Base-by-base conservation (phyloP, 225 moss, liverwort and hornwort species). In the Pseudoscleropodium purum region DNA sequence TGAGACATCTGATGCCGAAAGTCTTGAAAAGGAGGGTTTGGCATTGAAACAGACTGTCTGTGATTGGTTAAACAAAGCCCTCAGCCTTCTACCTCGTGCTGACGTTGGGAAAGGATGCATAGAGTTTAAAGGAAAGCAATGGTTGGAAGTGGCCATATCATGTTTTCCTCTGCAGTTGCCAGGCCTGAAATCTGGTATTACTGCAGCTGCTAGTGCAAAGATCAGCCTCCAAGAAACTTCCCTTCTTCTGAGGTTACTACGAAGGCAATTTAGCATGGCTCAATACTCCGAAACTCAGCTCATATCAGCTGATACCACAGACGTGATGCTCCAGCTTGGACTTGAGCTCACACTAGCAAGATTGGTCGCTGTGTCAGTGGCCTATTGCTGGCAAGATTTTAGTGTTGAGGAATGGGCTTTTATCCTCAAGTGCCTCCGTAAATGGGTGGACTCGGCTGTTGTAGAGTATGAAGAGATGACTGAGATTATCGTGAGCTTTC, bases 361-460 rank as follows among this genome's bases (percentile, higher is more conserved):
- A 90, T 91, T 99, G 88, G 94, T 97, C 73, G 94, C 95, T 60
- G 95, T 91, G 64, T 93, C 95, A 37, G 92, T 96, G 83, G 96
- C 93, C 49, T 99, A 99, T 85, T 96, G 97, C 87, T 99, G 99
- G 99, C 90, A 92, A 79, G 95, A 93, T 75, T 96, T 97, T 87
- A 94, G 91, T 65, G 94, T 88, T 59, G 96, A 97, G 75, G 97
- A 96, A 84, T 99, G 97, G 99, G 93, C 91, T 61, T 95, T 97
- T 68, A 91, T 95, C 51, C 88, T 97, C 51, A 92, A 93, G 82
- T 93, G 92, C 63, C 90, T 99, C 59, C 92, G 96, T 73, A 92
- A 94, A 88, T 97, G 99, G 99, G 91, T 97, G 85, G 94, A 96
- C 93, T 94, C 93, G 87, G 91, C 95, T 86, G 99, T 97, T 43